These are phyloP conservation scores for Neonectria hederae DNA, from an alignment of 2,329 filamentous ascomycete genomes.

Conservation along the genomic window DNA sequence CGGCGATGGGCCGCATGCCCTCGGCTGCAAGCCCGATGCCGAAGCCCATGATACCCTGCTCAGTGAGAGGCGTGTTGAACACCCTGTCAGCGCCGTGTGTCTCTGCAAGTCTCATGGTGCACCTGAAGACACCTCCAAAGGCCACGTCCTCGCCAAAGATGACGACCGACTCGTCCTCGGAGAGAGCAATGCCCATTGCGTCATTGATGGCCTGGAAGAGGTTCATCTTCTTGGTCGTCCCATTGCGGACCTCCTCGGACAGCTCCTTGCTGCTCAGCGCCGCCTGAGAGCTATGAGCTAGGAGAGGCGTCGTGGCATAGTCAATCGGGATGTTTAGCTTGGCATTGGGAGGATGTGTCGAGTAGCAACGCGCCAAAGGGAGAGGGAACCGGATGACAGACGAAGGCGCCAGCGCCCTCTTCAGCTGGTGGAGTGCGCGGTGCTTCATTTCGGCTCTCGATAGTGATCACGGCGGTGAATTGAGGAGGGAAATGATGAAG, in stretches of 20 bases:
- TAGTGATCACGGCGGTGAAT: constrained; percentile 12
- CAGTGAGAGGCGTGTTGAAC: constrained; percentile 94
- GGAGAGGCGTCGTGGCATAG: constrained; percentile 81
- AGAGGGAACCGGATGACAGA: constrained; percentile 29
- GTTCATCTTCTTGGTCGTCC: constrained; percentile 86
- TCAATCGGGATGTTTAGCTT: constrained; percentile 87
- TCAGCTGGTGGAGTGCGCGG: constrained; percentile 44
- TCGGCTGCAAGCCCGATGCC: constrained; percentile 89
- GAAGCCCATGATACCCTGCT: constrained; percentile 95
- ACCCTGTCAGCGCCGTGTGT: constrained; percentile 89
- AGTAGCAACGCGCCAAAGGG: constrained; percentile 54
- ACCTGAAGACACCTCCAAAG: constrained; percentile 96
- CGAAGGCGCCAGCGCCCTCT: constrained; percentile 40
- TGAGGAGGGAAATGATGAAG: constrained; percentile 22
- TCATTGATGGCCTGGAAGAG: constrained; percentile 95
- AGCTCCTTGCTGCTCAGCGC: constrained; percentile 79
- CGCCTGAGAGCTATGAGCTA: constrained; percentile 80
- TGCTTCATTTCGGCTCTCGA: constrained; percentile 45
- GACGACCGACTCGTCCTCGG: constrained; percentile 84
- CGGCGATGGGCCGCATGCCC: constrained; percentile 91
- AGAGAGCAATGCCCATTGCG: constrained; percentile 82
- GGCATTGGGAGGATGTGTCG: constrained; percentile 67
- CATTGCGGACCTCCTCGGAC: constrained; percentile 69
- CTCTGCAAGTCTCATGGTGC: constrained; percentile 88
- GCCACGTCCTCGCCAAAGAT: constrained; percentile 97